A percentile compares a stretch with the other conserved stretches of the same genome.
Conservation (phyloP, 768 basidiomycete species). For the Tricholoma saponaceum region DNA sequence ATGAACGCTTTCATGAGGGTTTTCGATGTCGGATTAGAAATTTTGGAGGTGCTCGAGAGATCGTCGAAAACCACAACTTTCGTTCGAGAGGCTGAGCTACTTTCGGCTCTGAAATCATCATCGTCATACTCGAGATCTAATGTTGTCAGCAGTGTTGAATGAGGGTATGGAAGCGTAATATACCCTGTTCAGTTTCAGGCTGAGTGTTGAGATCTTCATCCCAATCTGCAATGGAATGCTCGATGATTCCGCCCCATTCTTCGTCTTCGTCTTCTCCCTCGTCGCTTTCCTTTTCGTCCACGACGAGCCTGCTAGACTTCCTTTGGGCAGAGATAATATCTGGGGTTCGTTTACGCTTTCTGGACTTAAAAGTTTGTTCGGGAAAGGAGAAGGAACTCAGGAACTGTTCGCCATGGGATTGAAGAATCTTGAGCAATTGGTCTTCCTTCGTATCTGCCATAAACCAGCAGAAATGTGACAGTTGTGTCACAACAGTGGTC, state of each 20-base stretch:
- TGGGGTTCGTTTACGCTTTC: conserved; percentile 21
- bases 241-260: conserved; percentile 38
- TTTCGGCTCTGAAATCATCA: conserved; percentile 36
- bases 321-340: not conserved
- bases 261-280: conserved; percentile 24
- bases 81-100: conserved; percentile 25
- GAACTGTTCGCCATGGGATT: conserved; percentile 46
- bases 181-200: conserved; percentile 15
- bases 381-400: conserved; percentile 35
- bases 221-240: not conserved
- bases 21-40: conserved; percentile 26
- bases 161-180: conserved; percentile 3
- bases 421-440: conserved; percentile 36
- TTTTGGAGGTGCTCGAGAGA: not conserved
- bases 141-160: not conserved
- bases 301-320: not conserved
- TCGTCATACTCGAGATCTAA: conserved; percentile 41
- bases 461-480: not conserved
- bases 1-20: conserved; percentile 67
- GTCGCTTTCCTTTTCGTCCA: not conserved
- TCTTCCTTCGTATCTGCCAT: conserved; percentile 13
- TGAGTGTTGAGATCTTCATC: not conserved
- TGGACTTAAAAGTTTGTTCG: conserved; percentile 1
- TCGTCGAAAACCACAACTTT: conserved; percentile 60
- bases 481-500: no score